These are phyloP conservation scores for Pseudocercospora eumusae DNA, from an alignment of 2,329 filamentous ascomycete genomes.

Conservation along the genomic window DNA sequence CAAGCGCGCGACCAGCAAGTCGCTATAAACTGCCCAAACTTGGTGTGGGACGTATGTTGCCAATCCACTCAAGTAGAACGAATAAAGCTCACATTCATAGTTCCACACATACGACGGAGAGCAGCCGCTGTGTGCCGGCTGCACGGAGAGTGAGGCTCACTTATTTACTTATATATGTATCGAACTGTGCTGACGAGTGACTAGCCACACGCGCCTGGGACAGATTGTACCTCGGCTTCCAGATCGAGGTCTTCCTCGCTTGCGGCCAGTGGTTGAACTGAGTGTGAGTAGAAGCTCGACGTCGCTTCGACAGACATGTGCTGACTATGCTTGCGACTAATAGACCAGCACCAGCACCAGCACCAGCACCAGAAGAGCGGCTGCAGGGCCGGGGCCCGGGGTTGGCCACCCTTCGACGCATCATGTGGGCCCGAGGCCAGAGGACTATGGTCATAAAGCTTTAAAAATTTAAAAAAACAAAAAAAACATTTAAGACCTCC, in stretches of 20 bases:
- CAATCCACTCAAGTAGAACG: too few relatives aligned
- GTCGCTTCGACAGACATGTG: background rate
- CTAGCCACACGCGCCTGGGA: background rate
- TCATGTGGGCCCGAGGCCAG: background rate
- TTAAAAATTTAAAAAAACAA: background rate
- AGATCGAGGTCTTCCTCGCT: background rate
- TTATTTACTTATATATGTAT: background rate
- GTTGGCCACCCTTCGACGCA: background rate
- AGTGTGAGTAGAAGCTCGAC: background rate
- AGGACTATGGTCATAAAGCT: background rate
- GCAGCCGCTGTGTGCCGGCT: background rate
- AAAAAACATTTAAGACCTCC: background rate
- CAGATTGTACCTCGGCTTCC: background rate
- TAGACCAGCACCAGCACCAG: background rate
- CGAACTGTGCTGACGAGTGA: background rate
- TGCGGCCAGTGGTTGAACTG: background rate
- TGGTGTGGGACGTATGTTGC: background rate
- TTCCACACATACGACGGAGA: background rate
- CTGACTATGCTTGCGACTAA: background rate
- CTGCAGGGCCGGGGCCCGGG: background rate
- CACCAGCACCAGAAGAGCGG: background rate
- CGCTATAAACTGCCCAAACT: background rate
- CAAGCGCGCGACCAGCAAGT: background rate
- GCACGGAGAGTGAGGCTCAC: background rate
- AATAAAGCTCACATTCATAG: too few relatives aligned